phyloP scores from a whole-genome alignment of 1,139 yeast genomes.

The Taphrina wiesneri region DNA sequence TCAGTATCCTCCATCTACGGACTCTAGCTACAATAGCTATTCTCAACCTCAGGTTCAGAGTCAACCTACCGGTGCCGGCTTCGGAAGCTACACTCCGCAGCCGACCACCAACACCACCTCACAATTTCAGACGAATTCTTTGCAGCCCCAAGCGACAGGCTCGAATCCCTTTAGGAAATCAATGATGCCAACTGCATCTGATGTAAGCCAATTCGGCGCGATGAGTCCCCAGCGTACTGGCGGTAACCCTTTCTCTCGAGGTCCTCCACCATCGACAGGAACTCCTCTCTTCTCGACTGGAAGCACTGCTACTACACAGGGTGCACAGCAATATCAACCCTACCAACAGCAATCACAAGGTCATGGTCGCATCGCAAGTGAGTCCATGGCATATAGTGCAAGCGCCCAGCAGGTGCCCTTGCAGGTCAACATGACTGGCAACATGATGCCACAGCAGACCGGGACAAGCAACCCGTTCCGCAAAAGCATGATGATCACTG shows the following conservation, averaged over 20 bases:
- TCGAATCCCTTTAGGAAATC: constrained; percentile 38
- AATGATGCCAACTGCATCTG: constrained; percentile 19
- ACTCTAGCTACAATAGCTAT: constrained; percentile 51
- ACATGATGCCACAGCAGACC: constrained; percentile 37
- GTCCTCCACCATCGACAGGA: background rate
- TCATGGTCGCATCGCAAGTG: constrained; percentile 8
- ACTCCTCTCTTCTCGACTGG: background rate
- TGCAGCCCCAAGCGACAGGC: constrained; percentile 34
- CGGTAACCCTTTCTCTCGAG: constrained; percentile 26
- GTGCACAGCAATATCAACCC: background rate
- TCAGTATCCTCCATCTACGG: constrained; percentile 2
- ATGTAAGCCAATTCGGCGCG: background rate
- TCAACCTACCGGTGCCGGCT: constrained; percentile 10
- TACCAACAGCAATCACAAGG: background rate
- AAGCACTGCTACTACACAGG: background rate
- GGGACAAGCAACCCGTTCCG: constrained; percentile 40
- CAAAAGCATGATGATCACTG: constrained; percentile 36
- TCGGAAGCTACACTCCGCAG: background rate
- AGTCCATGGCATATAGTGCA: background rate
- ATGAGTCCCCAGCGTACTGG: constrained; percentile 31
- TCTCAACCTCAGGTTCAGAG: constrained; percentile 41
- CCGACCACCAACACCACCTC: background rate
- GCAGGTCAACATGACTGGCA: constrained; percentile 17
- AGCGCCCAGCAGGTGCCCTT: background rate
- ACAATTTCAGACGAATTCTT: background rate